Evolutionary conservation across 2,329 filamentous ascomycete genomes (phyloP), one percentile per base, ranked within the genome.

Genomic region (Cordyceps militaris): DNA sequence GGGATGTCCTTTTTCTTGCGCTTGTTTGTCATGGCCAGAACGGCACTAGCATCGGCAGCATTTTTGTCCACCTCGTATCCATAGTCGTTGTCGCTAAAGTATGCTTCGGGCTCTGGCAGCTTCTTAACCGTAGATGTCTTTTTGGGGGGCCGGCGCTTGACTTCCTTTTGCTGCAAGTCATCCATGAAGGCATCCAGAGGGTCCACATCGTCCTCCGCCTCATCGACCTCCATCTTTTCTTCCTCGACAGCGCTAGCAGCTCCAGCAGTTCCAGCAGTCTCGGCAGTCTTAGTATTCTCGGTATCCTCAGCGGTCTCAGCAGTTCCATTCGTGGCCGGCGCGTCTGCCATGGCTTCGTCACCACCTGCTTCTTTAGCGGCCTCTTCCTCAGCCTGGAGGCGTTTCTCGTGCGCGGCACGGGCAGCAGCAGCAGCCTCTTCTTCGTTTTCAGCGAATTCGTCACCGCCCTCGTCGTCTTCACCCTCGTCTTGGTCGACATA

Each of bases 121-220:
- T 81, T 81, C 61, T 79, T 79, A 32, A 73, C 76, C 23, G 65
- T 61, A 2, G 65, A 52, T 42, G 60, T 50, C 44, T 66, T 69
- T 34, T 52, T 53, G 43, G 54, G 40, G 2, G 61, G 58, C n/a
- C 69, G 65, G 51, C 70, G 71, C 55, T 72, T 75, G 61, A 80
- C 71, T 57, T 83, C 79, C 3, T 88, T 72, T 40, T 80, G 71
- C 56, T 80, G 78, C 16, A 85, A 77, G 60, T 81, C 83, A 54
- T 85, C 87, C 94, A 99, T 99, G 75, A 95, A 99, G n/a, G 91
- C 93, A 74, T 99, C 94, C 38, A 99, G 77, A 8, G 94, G 91
- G 70, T 99, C 94, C 36, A 94, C 74, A 47, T 91, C 89, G 56
- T 91, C 86, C 57, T 84, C 79, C 32, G 19, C 70, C 56, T 69